Evolutionary conservation across 208 protist species (phyloP), one percentile per base, ranked within the genome.

Genomic region (Crithidia brevicula): DNA sequence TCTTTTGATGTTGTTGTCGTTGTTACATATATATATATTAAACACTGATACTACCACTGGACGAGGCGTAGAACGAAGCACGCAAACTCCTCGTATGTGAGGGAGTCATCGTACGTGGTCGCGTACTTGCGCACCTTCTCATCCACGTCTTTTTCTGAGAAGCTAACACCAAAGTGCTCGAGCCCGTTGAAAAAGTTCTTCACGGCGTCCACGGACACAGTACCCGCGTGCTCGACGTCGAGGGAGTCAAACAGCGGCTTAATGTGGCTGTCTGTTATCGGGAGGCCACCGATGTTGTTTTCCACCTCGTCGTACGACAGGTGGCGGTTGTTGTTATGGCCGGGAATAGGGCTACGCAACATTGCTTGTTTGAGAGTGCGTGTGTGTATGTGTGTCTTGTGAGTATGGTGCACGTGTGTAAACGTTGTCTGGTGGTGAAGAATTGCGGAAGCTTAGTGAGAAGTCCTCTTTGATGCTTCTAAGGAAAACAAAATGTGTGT

Each of bases 251-350:
- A 97, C 34, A 96, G 74, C 53, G 95, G 91, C 57, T 92, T 86
- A 50, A 97, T 86, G 59, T 85, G 86, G 74, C 85, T 87, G 59
- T 96, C 91, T 8, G 91, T 97, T 36, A 97, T 89, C 3, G 93
- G 87, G 5, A 97, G 88, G 4, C 93, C 91, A 31, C 89, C 91
- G 71, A 97, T 96, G 79, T 97, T 97, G 78, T 96, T 95, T 61
- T 97, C 93, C 20, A 97, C 62, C 74, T 97, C 90, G n/a, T 96
- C 91, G 64, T 72, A 66, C 20, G 76, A 67, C 31, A 97, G 86
- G 75, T 96, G 93, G 49, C 93, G 89, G 78, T 95, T 95, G 85
- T 95, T 97, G 83, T 97, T 97, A 80, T 97, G 92, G 31, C 89
- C 89, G 23, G 86, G 52, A 78, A 96, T 89, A 27, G 91, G 53